These are phyloP conservation scores for Cutaneotrichosporon cavernicola DNA, from an alignment of 1,284 basidiomycete genomes.

Conservation along the genomic window DNA sequence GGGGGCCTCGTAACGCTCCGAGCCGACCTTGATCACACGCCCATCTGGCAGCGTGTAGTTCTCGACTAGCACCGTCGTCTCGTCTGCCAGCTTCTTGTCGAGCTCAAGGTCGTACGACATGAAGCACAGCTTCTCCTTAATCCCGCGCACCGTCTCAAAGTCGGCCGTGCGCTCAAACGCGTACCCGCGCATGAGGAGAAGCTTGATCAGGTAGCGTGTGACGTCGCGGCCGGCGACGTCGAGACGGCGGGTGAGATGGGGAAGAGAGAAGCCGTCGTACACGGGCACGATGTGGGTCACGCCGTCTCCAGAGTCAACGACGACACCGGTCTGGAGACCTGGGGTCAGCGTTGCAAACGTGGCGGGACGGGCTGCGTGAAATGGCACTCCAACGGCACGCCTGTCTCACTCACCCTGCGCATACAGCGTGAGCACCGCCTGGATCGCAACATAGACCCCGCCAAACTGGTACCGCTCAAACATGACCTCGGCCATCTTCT, in stretches of 20 bases:
- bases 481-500: conserved; percentile 97
- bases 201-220: conserved; percentile 96
- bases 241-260: conserved; percentile 87
- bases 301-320: conserved; percentile 98
- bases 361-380: neutral
- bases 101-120: conserved; percentile 95
- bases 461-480: conserved; percentile 98
- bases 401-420: conserved; percentile 74
- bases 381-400: neutral
- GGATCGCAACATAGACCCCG: conserved; percentile 96
- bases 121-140: conserved; percentile 99
- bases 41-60: conserved; percentile 98
- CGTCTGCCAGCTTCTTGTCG: conserved; percentile 90
- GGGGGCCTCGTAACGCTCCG: conserved; percentile 99
- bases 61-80: conserved; percentile 95
- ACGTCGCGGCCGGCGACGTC: conserved; percentile 98
- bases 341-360: conserved; percentile 15
- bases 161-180: conserved; percentile 99
- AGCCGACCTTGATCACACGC: conserved; percentile 93
- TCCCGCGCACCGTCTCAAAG: conserved; percentile 97
- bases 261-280: conserved; percentile 93
- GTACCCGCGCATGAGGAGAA: conserved; percentile 96
- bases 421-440: conserved; percentile 96
- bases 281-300: conserved; percentile 99
- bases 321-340: conserved; percentile 97